These are phyloP conservation scores for Chloropicon primus DNA, from an alignment of 139 green algal genomes.

Conservation along the genomic window DNA sequence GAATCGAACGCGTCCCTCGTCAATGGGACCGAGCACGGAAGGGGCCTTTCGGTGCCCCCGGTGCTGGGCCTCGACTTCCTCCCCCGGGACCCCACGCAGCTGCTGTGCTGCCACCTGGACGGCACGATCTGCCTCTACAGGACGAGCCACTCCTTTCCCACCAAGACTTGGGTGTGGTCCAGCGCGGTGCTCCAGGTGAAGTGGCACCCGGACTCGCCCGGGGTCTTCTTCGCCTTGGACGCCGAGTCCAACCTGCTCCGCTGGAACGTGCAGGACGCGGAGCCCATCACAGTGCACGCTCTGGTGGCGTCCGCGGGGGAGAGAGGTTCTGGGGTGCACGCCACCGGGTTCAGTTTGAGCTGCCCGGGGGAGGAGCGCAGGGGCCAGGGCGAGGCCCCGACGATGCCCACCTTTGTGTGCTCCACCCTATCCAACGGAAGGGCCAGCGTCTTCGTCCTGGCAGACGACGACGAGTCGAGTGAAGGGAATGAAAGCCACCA, in stretches of 20 bases:
- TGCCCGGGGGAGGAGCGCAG: background rate
- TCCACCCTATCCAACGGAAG: background rate
- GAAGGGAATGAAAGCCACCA: background rate
- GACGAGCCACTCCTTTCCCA: background rate
- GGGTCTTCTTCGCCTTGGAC: background rate
- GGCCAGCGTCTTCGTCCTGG: background rate
- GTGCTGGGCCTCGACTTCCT: background rate
- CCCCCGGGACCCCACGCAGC: background rate
- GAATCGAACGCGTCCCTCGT: background rate
- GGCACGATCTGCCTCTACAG: background rate
- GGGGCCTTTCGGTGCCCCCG: background rate
- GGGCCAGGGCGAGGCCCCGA: no score
- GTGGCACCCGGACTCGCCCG: background rate
- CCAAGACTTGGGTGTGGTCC: background rate
- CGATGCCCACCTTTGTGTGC: background rate
- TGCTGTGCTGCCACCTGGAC: background rate
- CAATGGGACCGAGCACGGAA: background rate
- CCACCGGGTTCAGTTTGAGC: background rate
- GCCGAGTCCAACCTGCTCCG: background rate
- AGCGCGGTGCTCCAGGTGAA: background rate
- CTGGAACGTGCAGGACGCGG: background rate
- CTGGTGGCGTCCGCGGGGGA: background rate
- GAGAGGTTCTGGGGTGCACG: background rate
- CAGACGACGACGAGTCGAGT: background rate
- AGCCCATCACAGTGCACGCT: background rate